phyloP scores from a whole-genome alignment of 176 grass and related monocot species.

The sorghum (Sorghum bicolor) region Sorghum_bicolor_NCBIv3 NC_012870.2:2298501-2299000 shows the following conservation, averaged over 20 bases:
- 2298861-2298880: not conserved
- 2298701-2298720: not conserved
- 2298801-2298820: not conserved
- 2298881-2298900: not conserved
- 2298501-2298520: not conserved
- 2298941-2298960: too few relatives aligned
- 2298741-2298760: not conserved
- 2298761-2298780: conserved; percentile 20
- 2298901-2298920: too few relatives aligned
- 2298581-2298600: not conserved
- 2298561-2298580: not conserved
- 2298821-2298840: not conserved
- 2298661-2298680: not conserved
- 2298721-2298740: not conserved
- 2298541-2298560: not conserved
- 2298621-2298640: conserved; percentile 63
- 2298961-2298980: too few relatives aligned
- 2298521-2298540: not conserved
- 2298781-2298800: not conserved
- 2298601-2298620: conserved; percentile 21
- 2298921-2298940: too few relatives aligned
- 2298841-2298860: not conserved
- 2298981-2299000: not conserved
- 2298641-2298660: not conserved
- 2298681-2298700: not conserved